Percentiles rank a stretch among this genome's conserved stretches.
phyloP scores from a whole-genome alignment of 2,329 filamentous ascomycete genomes.

The Graphiopsis chlorocephala region DNA sequence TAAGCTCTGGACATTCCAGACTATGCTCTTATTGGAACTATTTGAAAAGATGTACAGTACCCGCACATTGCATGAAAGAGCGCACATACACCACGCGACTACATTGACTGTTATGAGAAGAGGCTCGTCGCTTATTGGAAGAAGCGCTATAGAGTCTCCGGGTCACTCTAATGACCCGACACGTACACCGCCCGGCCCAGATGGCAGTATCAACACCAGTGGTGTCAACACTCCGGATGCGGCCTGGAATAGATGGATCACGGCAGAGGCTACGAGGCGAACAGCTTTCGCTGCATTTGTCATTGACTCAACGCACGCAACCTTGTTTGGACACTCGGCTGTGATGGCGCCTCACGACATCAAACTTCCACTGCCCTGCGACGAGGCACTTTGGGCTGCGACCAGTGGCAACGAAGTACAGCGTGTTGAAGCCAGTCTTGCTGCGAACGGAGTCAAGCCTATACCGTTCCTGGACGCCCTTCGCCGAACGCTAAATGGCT shows the following conservation, averaged over 20 bases:
- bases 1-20: constrained; percentile 94
- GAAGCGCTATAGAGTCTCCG: constrained; percentile 79
- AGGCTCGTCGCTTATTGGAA: constrained; percentile 84
- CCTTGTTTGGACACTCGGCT: constrained; percentile 95
- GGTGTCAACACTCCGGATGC: constrained; percentile 69
- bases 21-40: constrained; percentile 80
- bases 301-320: constrained; percentile 92
- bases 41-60: constrained; percentile 99
- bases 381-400: constrained; percentile 89
- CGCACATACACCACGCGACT: constrained; percentile 94
- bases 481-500: constrained; percentile 82
- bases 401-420: constrained; percentile 83
- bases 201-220: constrained; percentile 44
- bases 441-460: constrained; percentile 77
- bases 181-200: constrained; percentile 45
- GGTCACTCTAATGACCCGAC: constrained; percentile 58
- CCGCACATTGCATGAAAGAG: constrained; percentile 83
- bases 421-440: constrained; percentile 74
- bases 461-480: constrained; percentile 87
- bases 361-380: constrained; percentile 84
- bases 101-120: constrained; percentile 93
- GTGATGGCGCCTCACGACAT: constrained; percentile 98
- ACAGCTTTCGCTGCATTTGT: constrained; percentile 93
- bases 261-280: constrained; percentile 82
- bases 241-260: constrained; percentile 96